Evolutionary conservation across 345 rosid species (phyloP).

Genomic region (Orychophragmus violaceus): DNA sequence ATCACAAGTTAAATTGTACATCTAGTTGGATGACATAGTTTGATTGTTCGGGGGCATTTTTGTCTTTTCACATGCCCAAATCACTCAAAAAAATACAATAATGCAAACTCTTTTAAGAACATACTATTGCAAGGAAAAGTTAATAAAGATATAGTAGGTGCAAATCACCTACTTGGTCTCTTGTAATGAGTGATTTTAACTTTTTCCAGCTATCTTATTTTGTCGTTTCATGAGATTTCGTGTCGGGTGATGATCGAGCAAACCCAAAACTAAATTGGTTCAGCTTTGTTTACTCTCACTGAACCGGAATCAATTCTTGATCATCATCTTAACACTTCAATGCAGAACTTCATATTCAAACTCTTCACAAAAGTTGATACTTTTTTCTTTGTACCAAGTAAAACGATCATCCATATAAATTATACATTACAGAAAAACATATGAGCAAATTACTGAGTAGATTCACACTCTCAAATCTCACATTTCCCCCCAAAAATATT

Average conservation of each 20-base stretch:
- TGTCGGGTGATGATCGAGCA: not conserved
- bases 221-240: not conserved
- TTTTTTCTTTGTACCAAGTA: not conserved
- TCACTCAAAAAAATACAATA: too few relatives aligned
- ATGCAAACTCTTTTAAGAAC: too few relatives aligned
- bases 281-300: not conserved
- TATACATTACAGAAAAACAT: slow-evolving; percentile 10
- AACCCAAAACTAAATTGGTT: too few relatives aligned
- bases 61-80: too few relatives aligned
- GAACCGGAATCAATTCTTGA: not conserved
- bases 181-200: not conserved
- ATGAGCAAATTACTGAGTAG: slow-evolving; percentile 6
- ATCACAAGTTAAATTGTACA: too few relatives aligned
- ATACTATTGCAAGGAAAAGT: too few relatives aligned
- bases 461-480: slow-evolving; percentile 15
- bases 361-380: not conserved
- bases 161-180: too few relatives aligned
- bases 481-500: not conserved
- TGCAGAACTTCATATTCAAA: not conserved
- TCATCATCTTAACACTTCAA: not conserved
- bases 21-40: too few relatives aligned
- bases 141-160: too few relatives aligned
- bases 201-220: not conserved
- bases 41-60: too few relatives aligned
- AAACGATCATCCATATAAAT: not conserved